These are phyloP conservation scores for Choiromyces venosus DNA, from an alignment of 495 filamentous ascomycete species.

Conservation along the genomic window DNA sequence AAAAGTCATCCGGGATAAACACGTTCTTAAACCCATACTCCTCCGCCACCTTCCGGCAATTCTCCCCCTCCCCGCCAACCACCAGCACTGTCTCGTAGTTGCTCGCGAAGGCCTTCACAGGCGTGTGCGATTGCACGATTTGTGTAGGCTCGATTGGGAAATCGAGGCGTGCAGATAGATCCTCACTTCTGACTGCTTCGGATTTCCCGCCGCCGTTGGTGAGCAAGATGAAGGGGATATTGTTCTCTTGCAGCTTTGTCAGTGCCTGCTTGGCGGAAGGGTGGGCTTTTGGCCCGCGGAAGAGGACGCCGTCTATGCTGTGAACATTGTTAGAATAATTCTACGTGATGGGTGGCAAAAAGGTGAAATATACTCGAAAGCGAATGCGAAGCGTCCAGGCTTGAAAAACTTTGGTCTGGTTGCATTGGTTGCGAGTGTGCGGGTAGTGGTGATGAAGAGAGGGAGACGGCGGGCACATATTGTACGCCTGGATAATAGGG, in stretches of 20 bases:
- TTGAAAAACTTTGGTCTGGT: not conserved
- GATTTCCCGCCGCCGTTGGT: slow-evolving; percentile 84
- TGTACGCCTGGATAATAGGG: not conserved
- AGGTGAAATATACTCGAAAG: slow-evolving; percentile 63
- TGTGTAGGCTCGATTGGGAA: slow-evolving; percentile 60
- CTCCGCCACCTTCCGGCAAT: slow-evolving; percentile 70
- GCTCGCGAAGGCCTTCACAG: slow-evolving; percentile 52
- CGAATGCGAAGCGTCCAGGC: slow-evolving; percentile 61
- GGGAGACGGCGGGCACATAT: not conserved
- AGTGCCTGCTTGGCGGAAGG: slow-evolving; percentile 75
- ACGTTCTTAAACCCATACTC: slow-evolving; percentile 81
- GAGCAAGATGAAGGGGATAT: slow-evolving; percentile 76
- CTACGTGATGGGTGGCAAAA: slow-evolving; percentile 2
- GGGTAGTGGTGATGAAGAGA: no score
- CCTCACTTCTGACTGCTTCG: slow-evolving; percentile 63
- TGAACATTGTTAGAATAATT: slow-evolving; percentile 5
- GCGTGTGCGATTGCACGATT: slow-evolving; percentile 81
- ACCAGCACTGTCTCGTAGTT: slow-evolving; percentile 45
- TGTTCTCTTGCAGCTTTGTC: slow-evolving; percentile 60
- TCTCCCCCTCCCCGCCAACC: slow-evolving; percentile 67
- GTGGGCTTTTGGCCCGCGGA: slow-evolving; percentile 74
- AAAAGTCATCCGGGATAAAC: slow-evolving; percentile 77
- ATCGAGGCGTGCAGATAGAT: slow-evolving; percentile 57
- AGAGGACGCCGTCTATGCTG: slow-evolving; percentile 92
- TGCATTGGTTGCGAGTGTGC: not conserved